Evolutionary conservation across 208 protist species (phyloP), one percentile per base, ranked within the genome.

Genomic region (Acanthamoeba sp.): DNA sequence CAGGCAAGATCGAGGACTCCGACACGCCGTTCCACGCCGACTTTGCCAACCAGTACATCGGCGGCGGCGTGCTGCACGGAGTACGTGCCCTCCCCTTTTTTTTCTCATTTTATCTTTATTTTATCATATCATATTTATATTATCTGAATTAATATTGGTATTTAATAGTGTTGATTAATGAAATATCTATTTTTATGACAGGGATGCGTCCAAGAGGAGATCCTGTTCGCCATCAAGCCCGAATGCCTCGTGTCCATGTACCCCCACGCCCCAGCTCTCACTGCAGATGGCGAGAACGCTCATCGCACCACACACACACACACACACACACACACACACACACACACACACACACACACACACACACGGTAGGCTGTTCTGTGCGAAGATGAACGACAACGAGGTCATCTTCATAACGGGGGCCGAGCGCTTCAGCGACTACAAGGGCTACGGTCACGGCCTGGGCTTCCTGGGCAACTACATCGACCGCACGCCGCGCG

Each of bases 121-220:
- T n/a, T n/a, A n/a, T n/a, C n/a, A n/a, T n/a, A n/a, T n/a, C n/a
- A n/a, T n/a, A n/a, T n/a, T n/a, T n/a, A n/a, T n/a, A n/a, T n/a
- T n/a, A n/a, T n/a, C n/a, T n/a, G n/a, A n/a, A n/a, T n/a, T n/a
- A n/a, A n/a, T n/a, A n/a, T n/a, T n/a, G n/a, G n/a, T n/a, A n/a
- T n/a, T n/a, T n/a, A n/a, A n/a, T n/a, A n/a, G n/a, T n/a, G n/a
- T n/a, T n/a, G n/a, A n/a, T n/a, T n/a, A n/a, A n/a, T n/a, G n/a
- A n/a, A n/a, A n/a, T n/a, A n/a, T n/a, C n/a, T n/a, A n/a, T n/a
- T n/a, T n/a, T n/a, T n/a, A n/a, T n/a, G n/a, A 27, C 32, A 91
- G 52, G 98, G 98, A n/a, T 98, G 97, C 93, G 97, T 98, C 12
- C 98, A 98, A 95, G 98, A 98, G 93, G 98, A 99, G 85, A 98